Percentiles rank a stretch among this genome's conserved stretches.
Conservation (phyloP, 2,329 filamentous ascomycete species). For the Capronia americana region DNA sequence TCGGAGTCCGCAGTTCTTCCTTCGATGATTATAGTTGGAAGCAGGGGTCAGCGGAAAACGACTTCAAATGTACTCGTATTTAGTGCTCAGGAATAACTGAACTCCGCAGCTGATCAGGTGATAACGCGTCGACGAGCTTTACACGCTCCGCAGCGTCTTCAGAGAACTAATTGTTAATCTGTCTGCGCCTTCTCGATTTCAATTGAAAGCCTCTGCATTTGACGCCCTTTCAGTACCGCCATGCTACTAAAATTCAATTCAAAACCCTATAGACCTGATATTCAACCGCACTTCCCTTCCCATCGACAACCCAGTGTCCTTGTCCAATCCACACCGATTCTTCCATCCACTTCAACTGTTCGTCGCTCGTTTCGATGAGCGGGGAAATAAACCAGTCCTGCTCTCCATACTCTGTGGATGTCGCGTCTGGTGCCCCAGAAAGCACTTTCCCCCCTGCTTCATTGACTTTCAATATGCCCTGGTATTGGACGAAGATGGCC, state of each 20-base stretch:
- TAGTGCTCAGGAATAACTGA: not conserved
- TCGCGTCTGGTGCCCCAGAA: slow-evolving; percentile 17
- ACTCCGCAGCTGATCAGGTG: slow-evolving; percentile 7
- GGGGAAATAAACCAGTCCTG: slow-evolving; percentile 24
- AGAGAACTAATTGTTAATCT: not conserved
- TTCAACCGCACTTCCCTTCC: slow-evolving; percentile 22
- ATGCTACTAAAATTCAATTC: not conserved
- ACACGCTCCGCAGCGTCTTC: not conserved
- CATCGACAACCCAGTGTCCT: slow-evolving; percentile 21
- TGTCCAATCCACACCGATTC: slow-evolving; percentile 22
- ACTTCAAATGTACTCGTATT: not conserved
- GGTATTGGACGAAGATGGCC: slow-evolving; percentile 26
- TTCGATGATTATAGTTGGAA: not conserved
- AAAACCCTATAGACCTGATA: slow-evolving; percentile 28
- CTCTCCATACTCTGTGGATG: slow-evolving; percentile 24
- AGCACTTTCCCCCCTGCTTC: slow-evolving; percentile 17
- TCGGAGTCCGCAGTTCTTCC: not conserved
- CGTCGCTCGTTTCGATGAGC: slow-evolving; percentile 24
- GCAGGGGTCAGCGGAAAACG: not conserved
- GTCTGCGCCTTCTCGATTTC: not conserved
- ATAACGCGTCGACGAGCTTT: not conserved
- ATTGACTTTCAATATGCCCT: slow-evolving; percentile 28
- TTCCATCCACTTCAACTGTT: slow-evolving; percentile 32
- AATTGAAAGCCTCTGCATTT: not conserved
- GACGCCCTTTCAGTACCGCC: not conserved